Conservation (phyloP, 805 yeast species). For the Starmerella potacharoeniae region DNA sequence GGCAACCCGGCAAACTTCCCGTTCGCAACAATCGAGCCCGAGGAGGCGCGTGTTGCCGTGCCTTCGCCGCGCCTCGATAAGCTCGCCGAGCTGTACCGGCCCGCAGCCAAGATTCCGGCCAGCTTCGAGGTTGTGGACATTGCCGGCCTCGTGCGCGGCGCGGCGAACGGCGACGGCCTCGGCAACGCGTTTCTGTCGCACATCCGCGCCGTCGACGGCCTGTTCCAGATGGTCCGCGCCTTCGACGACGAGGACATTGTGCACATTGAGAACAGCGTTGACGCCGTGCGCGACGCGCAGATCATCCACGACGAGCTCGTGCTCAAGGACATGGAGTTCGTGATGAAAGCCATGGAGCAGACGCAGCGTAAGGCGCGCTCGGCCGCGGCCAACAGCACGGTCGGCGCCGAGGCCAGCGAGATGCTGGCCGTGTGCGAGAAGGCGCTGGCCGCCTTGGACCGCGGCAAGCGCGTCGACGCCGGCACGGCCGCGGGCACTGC, state of each 20-base stretch:
- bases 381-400: slow-evolving; percentile 11
- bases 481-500: slow-evolving; percentile 19
- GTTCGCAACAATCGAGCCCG: slow-evolving; percentile 67
- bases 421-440: slow-evolving; percentile 31
- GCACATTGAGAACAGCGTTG: slow-evolving; percentile 53
- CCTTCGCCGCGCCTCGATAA: slow-evolving; percentile 41
- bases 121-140: slow-evolving; percentile 51
- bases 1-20: slow-evolving; percentile 64
- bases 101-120: slow-evolving; percentile 44
- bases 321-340: slow-evolving; percentile 55
- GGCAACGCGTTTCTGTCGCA: slow-evolving; percentile 65
- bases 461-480: slow-evolving; percentile 45
- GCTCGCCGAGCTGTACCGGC: slow-evolving; percentile 38
- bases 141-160: slow-evolving; percentile 59
- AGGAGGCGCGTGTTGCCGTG: slow-evolving; percentile 46
- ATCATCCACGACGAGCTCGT: slow-evolving; percentile 56
- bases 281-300: slow-evolving; percentile 52
- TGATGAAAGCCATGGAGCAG: slow-evolving; percentile 46
- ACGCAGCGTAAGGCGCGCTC: slow-evolving; percentile 32
- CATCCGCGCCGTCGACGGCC: slow-evolving; percentile 60
- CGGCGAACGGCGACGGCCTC: slow-evolving; percentile 54
- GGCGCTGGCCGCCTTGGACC: slow-evolving; percentile 42
- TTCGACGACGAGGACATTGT: slow-evolving; percentile 55
- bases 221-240: slow-evolving; percentile 57
- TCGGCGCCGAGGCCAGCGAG: slow-evolving; percentile 35